A percentile compares a stretch with the other conserved stretches of the same genome.
These are phyloP conservation scores for Mycena citricolor DNA, from an alignment of 1,284 basidiomycete species.

Conservation along the genomic window DNA sequence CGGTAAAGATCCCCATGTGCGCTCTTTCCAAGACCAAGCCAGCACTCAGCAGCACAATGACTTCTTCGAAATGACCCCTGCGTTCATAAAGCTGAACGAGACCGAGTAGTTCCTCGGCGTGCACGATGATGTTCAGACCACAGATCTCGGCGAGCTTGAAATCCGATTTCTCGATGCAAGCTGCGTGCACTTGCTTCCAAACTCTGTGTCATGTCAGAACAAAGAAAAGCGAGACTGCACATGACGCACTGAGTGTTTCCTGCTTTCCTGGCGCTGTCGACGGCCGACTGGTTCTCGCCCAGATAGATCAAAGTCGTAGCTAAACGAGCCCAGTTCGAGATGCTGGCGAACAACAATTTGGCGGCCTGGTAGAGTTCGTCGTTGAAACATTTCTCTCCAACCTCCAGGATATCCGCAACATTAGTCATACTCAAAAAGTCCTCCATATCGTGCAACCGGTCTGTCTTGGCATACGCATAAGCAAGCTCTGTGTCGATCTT, in stretches of 20 bases:
- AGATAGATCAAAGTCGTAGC: constrained; percentile 99
- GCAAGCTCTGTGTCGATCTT: constrained; percentile 98
- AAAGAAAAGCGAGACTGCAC: constrained; percentile 1
- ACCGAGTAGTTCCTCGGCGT: constrained; percentile 87
- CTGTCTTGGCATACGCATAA: constrained; percentile 96
- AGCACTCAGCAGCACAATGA: constrained; percentile 89
- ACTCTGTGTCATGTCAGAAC: constrained; percentile 53
- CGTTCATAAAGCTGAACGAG: constrained; percentile 89
- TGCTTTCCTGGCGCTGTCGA: constrained; percentile 97
- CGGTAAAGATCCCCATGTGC: constrained; percentile 94
- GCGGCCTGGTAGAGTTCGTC: constrained; percentile 98
- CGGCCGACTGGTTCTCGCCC: constrained; percentile 96
- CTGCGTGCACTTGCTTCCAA: constrained; percentile 99
- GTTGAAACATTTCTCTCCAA: constrained; percentile 99
- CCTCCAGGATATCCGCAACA: constrained; percentile 93
- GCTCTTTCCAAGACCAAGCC: constrained; percentile 95
- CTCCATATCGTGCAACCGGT: constrained; percentile 98
- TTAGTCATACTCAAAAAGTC: constrained; percentile 99
- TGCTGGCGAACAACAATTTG: constrained; percentile 93
- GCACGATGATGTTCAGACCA: constrained; percentile 94
- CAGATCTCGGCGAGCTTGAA: constrained; percentile 96
- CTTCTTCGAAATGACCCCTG: constrained; percentile 92
- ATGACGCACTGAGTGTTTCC: constrained; percentile 90
- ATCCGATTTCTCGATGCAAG: constrained; percentile 96
- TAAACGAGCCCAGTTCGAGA: constrained; percentile 97